A percentile compares a stretch with the other conserved stretches of the same genome.
Conservation (phyloP, 2,329 filamentous ascomycete genomes). For the Achaetomium macrosporum region DNA sequence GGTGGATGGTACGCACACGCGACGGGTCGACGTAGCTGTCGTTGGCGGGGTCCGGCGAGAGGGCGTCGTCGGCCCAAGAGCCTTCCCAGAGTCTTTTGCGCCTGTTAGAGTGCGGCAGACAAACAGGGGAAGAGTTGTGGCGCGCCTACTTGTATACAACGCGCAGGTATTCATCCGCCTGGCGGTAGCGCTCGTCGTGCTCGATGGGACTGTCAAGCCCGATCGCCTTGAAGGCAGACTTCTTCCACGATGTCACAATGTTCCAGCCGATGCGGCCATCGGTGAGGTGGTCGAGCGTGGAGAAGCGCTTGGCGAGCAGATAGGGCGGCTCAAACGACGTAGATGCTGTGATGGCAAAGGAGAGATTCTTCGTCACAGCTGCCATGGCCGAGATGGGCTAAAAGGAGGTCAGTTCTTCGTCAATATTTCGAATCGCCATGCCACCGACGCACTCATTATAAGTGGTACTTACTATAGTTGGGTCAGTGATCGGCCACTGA, state of each 20-base stretch:
- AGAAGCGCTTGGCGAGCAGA: conserved; percentile 56
- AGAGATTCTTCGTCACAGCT: conserved; percentile 57
- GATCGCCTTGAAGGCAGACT: conserved; percentile 53
- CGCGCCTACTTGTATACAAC: conserved; percentile 47
- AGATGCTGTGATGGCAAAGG: conserved; percentile 57
- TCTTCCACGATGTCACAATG: conserved; percentile 59
- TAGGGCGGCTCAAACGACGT: conserved; percentile 60
- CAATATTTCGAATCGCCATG: too few relatives aligned
- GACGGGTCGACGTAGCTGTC: conserved; percentile 47
- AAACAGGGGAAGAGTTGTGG: neutral
- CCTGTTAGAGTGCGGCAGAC: too few relatives aligned
- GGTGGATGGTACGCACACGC: conserved; percentile 47
- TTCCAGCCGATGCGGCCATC: conserved; percentile 60
- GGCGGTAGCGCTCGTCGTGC: conserved; percentile 47
- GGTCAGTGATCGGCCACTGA: conserved; percentile 61
- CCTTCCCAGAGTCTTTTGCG: conserved; percentile 38
- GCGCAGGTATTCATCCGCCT: conserved; percentile 49
- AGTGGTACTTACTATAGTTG: conserved; percentile 48
- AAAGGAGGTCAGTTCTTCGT: neutral
- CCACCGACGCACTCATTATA: neutral
- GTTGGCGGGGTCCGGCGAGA: conserved; percentile 39
- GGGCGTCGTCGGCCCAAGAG: conserved; percentile 42
- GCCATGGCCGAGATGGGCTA: conserved; percentile 61
- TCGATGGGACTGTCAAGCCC: conserved; percentile 48
- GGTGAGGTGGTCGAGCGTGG: conserved; percentile 57